Conservation (phyloP, 306 rosid species). For the Macrotyloma uniflorum region DNA sequence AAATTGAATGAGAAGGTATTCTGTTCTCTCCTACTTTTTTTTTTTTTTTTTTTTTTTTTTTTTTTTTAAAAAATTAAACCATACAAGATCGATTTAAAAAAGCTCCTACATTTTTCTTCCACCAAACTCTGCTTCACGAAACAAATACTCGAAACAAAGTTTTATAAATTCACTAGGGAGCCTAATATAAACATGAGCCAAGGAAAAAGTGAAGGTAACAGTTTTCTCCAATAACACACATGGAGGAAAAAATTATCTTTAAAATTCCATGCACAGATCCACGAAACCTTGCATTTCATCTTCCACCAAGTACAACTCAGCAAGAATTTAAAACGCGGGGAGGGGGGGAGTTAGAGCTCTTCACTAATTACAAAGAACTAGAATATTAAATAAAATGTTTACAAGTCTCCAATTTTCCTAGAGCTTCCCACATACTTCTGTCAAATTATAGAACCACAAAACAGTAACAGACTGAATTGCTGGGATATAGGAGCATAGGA, state of each 20-base stretch:
- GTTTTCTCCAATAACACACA: background rate
- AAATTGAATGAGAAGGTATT: no score
- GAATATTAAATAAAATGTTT: background rate
- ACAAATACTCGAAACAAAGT: background rate
- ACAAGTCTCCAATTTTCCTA: background rate
- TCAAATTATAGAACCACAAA: constrained; percentile 22
- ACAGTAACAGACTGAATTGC: no score
- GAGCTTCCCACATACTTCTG: background rate
- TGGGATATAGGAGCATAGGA: background rate
- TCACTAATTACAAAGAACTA: background rate
- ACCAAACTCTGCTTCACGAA: no score
- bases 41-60: no score
- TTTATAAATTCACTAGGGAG: background rate
- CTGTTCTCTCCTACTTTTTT: no score
- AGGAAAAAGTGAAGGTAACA: background rate
- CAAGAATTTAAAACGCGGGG: background rate
- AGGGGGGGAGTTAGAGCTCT: background rate
- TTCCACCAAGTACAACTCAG: background rate
- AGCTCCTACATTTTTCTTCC: no score
- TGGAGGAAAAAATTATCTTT: background rate
- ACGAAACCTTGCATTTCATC: background rate
- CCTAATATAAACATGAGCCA: background rate
- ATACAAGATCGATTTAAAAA: no score
- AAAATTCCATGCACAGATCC: no score
- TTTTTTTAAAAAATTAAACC: no score